phyloP scores from a whole-genome alignment of 2,329 filamentous ascomycete species.

The Alternaria rosae region DNA sequence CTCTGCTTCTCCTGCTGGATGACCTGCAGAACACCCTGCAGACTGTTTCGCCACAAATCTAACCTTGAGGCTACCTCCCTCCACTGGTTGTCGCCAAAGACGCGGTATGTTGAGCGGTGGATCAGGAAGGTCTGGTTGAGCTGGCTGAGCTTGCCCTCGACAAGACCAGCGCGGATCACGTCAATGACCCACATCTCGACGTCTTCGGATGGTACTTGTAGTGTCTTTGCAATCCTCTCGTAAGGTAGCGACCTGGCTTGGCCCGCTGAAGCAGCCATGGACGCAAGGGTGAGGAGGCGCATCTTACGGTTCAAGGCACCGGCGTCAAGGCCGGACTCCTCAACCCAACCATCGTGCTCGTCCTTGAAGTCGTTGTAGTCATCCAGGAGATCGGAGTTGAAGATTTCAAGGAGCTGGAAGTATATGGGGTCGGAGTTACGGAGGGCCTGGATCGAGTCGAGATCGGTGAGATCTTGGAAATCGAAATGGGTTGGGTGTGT shows the following conservation, averaged over 20 bases:
- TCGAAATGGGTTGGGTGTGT: conserved; percentile 72
- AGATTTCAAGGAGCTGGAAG: conserved; percentile 93
- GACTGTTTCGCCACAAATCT: conserved; percentile 87
- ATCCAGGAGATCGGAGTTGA: conserved; percentile 91
- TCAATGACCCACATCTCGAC: conserved; percentile 99
- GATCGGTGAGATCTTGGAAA: conserved; percentile 74
- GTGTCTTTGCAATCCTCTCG: conserved; percentile 79
- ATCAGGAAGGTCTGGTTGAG: conserved; percentile 92
- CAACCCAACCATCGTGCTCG: conserved; percentile 85
- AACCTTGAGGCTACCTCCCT: conserved; percentile 88
- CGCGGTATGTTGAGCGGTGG: conserved; percentile 93
- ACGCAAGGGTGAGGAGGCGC: conserved; percentile 91
- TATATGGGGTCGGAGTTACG: conserved; percentile 83
- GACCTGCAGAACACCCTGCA: conserved; percentile 79
- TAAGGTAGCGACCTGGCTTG: conserved; percentile 90
- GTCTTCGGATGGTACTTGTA: conserved; percentile 82
- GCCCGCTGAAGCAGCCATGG: conserved; percentile 78
- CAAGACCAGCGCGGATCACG: conserved; percentile 91
- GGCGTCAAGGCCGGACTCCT: conserved; percentile 75
- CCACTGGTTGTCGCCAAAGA: conserved; percentile 99
- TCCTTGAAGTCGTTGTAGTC: conserved; percentile 96
- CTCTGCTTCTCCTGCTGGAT: conserved; percentile 82
- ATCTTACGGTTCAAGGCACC: conserved; percentile 90
- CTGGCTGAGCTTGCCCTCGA: conserved; percentile 96
- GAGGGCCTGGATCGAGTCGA: conserved; percentile 84